Evolutionary conservation across 495 filamentous ascomycete genomes (phyloP).

Genomic region (Parachaetomium inaequale): DNA sequence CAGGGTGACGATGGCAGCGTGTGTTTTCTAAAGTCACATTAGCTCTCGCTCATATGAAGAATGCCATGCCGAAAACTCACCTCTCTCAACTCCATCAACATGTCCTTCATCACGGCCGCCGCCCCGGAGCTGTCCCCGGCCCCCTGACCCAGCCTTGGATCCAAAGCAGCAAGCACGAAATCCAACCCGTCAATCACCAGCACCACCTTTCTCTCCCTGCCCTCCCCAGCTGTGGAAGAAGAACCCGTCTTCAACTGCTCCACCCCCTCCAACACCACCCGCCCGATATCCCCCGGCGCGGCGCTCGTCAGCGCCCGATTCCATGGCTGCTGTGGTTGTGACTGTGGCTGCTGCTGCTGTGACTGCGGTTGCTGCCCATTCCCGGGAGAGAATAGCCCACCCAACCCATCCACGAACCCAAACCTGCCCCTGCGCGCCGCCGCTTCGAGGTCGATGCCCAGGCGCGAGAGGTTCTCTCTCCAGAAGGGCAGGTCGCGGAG

Average conservation of each 20-base stretch:
- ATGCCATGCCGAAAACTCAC: constrained; percentile 34
- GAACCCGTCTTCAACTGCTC: constrained; percentile 22
- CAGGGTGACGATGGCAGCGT: constrained; percentile 63
- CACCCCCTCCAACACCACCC: constrained; percentile 33
- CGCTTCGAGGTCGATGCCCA: constrained; percentile 69
- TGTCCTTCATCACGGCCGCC: constrained; percentile 34
- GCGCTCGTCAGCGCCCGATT: constrained; percentile 10
- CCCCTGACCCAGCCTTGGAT: constrained; percentile 3
- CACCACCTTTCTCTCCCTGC: constrained; percentile 33
- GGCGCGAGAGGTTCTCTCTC: constrained; percentile 57
- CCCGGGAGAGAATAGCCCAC: background rate
- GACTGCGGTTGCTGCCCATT: background rate
- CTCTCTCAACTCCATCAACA: constrained; percentile 52
- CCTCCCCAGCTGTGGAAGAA: background rate
- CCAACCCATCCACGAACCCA: constrained; percentile 69
- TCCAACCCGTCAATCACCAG: constrained; percentile 57
- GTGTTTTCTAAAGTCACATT: constrained; percentile 37
- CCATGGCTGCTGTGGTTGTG: background rate
- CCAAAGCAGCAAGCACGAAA: constrained; percentile 48
- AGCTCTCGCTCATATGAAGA: background rate
- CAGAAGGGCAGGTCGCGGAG: constrained; percentile 73
- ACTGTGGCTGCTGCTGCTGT: background rate
- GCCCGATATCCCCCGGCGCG: constrained; percentile 21
- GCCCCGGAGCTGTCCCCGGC: constrained; percentile 20
- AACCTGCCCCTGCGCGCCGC: constrained; percentile 56